phyloP scores from a whole-genome alignment of 441 rosid species.

The Populus tomentosa region DNA sequence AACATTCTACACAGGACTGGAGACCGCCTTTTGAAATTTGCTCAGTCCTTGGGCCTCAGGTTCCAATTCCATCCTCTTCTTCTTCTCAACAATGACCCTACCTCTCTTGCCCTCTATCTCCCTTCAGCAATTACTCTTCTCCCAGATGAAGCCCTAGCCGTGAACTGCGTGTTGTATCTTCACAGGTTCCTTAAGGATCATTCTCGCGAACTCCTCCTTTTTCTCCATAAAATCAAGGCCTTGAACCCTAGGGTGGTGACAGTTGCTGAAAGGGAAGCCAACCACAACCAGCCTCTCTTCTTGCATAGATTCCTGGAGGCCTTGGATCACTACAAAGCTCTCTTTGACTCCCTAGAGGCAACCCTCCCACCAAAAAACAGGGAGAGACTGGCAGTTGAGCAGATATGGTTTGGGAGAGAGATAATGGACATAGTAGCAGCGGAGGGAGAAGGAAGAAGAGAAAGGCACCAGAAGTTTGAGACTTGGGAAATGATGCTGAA shows the following conservation, averaged over 20 bases:
- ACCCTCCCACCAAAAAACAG: conserved; percentile 82
- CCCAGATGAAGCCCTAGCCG: conserved; percentile 68
- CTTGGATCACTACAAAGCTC: conserved; percentile 62
- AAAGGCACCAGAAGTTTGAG: conserved; percentile 58
- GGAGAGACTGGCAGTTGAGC: conserved; percentile 74
- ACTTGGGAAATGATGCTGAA: conserved; percentile 70
- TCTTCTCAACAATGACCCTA: conserved; percentile 44
- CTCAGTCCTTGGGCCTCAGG: conserved; percentile 66
- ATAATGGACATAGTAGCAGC: conserved; percentile 64
- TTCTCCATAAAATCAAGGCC: conserved; percentile 58
- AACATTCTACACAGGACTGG: conserved; percentile 59
- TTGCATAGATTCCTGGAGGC: conserved; percentile 68
- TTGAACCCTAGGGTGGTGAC: conserved; percentile 75
- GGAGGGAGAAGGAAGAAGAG: conserved; percentile 55
- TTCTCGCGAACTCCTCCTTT: conserved; percentile 44
- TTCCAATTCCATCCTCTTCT: conserved; percentile 75
- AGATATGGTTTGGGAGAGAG: conserved; percentile 82
- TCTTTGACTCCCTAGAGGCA: conserved; percentile 85
- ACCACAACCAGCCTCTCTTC: conserved; percentile 64
- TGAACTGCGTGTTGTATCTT: conserved; percentile 70
- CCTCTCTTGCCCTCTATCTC: conserved; percentile 37
- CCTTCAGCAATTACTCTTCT: conserved; percentile 42
- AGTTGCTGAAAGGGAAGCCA: conserved; percentile 74
- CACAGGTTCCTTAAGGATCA: conserved; percentile 55
- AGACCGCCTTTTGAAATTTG: conserved; percentile 66